phyloP scores from a whole-genome alignment of 345 rosid genomes.

The Mallotus nudiflorus region DNA sequence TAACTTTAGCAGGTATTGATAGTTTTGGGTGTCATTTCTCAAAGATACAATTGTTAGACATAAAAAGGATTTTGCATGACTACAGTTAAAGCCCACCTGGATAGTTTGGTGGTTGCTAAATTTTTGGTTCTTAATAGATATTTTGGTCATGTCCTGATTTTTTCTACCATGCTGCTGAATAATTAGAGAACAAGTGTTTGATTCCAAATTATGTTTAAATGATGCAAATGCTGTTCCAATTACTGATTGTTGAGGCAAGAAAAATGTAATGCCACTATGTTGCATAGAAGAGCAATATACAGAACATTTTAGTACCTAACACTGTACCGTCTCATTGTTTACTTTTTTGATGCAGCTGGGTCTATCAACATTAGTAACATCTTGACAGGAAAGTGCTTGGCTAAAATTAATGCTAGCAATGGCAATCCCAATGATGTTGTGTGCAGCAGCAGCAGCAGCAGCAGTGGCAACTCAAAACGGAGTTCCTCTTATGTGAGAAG shows the following conservation, averaged over 20 bases:
- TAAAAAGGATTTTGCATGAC: too few relatives aligned
- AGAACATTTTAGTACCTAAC: neutral
- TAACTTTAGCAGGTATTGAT: too few relatives aligned
- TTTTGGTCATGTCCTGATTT: too few relatives aligned
- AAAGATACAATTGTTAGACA: too few relatives aligned
- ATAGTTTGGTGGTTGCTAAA: too few relatives aligned
- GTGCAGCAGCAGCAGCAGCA: slow-evolving; percentile 46
- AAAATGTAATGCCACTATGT: neutral
- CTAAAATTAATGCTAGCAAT: slow-evolving; percentile 67
- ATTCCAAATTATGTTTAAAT: neutral
- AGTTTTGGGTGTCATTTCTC: too few relatives aligned
- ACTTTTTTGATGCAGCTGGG: slow-evolving; percentile 57
- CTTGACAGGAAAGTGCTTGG: slow-evolving; percentile 93
- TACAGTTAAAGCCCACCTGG: too few relatives aligned
- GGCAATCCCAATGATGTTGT: slow-evolving; percentile 49
- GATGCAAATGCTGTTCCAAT: slow-evolving; percentile 8
- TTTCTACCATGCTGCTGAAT: neutral
- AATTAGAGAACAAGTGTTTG: neutral
- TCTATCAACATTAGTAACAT: slow-evolving; percentile 91
- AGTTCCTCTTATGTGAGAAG: slow-evolving; percentile 39
- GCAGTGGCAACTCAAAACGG: slow-evolving; percentile 32
- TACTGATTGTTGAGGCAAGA: neutral
- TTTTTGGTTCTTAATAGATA: too few relatives aligned
- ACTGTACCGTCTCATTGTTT: neutral
- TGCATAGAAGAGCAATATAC: neutral